Base-by-base conservation (phyloP, 2,329 filamentous ascomycete species). In the Teratosphaeria zuluensis region DNA sequence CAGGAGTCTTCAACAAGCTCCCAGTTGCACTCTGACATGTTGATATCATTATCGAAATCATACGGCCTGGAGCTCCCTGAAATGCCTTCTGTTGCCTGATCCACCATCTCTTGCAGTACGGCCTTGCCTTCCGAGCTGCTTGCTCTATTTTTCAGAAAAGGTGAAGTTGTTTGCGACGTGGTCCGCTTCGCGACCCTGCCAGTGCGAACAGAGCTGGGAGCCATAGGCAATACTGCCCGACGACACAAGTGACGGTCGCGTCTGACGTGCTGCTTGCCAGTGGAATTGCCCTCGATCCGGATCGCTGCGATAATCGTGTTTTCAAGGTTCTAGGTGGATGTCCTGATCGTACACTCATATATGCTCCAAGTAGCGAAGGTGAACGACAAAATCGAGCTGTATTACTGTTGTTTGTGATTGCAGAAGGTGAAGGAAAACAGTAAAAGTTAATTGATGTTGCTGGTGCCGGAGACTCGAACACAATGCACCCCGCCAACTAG, bases 71-170 rank as follows among this genome's bases (percentile, higher is more conserved):
- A 19, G 42, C n/a, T 19, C 19, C 19, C 42, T 48, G 42, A 8
- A 8, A 7, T 48, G 42, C 42, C 21, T 21, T 4, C 9, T 19
- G 28, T 21, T 35, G 32, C 28, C 52, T 53, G 24, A 16, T 53
- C 32, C 52, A 53, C 52, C 52, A 53, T 16, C 24, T 53, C 19
- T n/a, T 53, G 52, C 52, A 53, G 19, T n/a, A 32, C 21, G 8
- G 52, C 52, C 52, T 53, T 53, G 28, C 52, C 52, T 53, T 53
- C 31, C 52, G 52, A 53, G 32, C 52, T 35, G 32, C n/a, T 48
- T 19, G 42, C 42, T 48, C 11, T 48, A n/a, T 48, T 48, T n/a
- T n/a, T 48, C n/a, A 19, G 42, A 19, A n/a, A 48, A 8, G 6
- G 42, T 19, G 16, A 21, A 19, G n/a, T 48, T 21, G 42, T 48